Evolutionary conservation across 352 stramenopile species (phyloP).

Genomic region (Pythium utonaiense): DNA sequence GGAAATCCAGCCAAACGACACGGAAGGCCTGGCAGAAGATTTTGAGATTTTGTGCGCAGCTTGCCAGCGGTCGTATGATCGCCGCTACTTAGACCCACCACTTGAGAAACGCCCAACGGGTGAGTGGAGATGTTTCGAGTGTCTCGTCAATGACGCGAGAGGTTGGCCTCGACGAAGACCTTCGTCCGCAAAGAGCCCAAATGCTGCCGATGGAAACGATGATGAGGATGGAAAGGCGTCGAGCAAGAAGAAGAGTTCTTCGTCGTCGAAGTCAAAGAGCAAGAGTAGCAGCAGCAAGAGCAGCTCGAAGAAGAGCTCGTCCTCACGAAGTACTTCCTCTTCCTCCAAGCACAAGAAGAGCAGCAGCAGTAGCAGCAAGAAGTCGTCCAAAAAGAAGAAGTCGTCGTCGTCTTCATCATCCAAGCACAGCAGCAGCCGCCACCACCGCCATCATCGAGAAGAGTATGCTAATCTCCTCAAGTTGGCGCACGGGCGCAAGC

Average conservation of each 20-base stretch:
- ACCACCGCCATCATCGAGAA: constrained; percentile 53
- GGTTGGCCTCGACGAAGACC: constrained; percentile 63
- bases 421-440: constrained; percentile 35
- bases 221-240: constrained; percentile 16
- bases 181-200: constrained; percentile 31
- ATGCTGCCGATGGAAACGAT: neutral
- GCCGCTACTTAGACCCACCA: constrained; percentile 78
- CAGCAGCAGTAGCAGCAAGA: constrained; percentile 38
- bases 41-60: constrained; percentile 80
- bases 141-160: constrained; percentile 80
- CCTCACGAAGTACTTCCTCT: constrained; percentile 23
- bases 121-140: constrained; percentile 87
- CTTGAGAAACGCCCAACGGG: constrained; percentile 66
- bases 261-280: constrained; percentile 33
- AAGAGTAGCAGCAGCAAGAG: constrained; percentile 26
- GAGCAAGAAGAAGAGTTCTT: constrained; percentile 34
- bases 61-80: constrained; percentile 81
- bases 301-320: constrained; percentile 47
- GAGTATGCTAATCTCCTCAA: constrained; percentile 68
- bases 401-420: constrained; percentile 64
- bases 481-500: constrained; percentile 51
- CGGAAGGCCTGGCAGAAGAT: constrained; percentile 25
- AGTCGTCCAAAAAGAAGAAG: constrained; percentile 68
- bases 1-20: neutral
- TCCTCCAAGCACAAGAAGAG: constrained; percentile 35